phyloP scores from a whole-genome alignment of 306 rosid species.

The Abrus pulchellus region DNA sequence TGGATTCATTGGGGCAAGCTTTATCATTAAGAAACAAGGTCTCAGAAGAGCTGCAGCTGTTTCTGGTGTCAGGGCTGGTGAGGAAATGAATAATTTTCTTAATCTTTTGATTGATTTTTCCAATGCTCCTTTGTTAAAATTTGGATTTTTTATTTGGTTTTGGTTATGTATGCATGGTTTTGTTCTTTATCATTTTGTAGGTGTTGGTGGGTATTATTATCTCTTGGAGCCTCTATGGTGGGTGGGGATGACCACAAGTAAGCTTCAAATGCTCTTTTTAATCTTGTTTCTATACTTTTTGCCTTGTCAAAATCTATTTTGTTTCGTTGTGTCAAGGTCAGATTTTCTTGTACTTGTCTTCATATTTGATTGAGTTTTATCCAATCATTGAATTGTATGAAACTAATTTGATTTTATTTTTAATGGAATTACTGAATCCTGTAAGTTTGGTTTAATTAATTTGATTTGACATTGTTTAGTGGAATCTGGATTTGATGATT shows the following conservation, averaged over 20 bases:
- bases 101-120: no score
- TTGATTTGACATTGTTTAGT: conserved; percentile 5
- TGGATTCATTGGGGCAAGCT: conserved; percentile 86
- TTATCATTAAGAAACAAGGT: conserved; percentile 88
- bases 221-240: conserved; percentile 96
- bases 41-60: conserved; percentile 81
- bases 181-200: conserved; percentile 51
- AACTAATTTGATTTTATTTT: conserved; percentile 30
- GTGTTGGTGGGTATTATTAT: conserved; percentile 86
- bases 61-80: conserved; percentile 87
- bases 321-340: not conserved
- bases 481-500: conserved; percentile 43
- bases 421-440: conserved; percentile 3
- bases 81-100: not conserved
- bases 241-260: conserved; percentile 84
- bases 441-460: conserved; percentile 36
- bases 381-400: not conserved
- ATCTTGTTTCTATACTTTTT: conserved; percentile 17
- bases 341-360: conserved; percentile 38
- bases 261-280: conserved; percentile 42
- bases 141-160: conserved; percentile 1
- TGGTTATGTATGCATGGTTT: conserved; percentile 34
- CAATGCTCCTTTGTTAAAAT: not conserved
- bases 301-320: not conserved
- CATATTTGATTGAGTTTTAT: conserved; percentile 38